phyloP scores from a whole-genome alignment of 2,329 filamentous ascomycete species.

The Neophaeococcomyces mojaviensis region DNA sequence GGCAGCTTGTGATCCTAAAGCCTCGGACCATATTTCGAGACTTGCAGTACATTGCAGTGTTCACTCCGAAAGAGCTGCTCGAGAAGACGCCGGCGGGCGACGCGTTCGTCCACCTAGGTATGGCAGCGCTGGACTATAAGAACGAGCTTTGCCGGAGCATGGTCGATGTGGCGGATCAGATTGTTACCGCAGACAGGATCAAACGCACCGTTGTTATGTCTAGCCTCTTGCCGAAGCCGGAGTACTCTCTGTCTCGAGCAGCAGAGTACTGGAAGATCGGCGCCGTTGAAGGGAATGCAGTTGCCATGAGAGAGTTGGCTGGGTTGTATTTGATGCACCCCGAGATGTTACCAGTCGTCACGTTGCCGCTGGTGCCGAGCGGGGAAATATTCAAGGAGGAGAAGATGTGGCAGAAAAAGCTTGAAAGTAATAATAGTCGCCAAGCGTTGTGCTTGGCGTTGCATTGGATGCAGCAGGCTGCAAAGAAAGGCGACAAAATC shows the following conservation, averaged over 20 bases:
- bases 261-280: constrained; percentile 87
- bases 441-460: constrained; percentile 87
- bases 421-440: constrained; percentile 49
- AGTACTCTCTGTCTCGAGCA: constrained; percentile 69
- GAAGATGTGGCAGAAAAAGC: constrained; percentile 54
- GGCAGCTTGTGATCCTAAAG: constrained; percentile 62
- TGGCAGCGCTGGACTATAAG: constrained; percentile 82
- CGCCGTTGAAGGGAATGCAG: constrained; percentile 81
- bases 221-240: constrained; percentile 32
- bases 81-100: constrained; percentile 57
- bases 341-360: constrained; percentile 70
- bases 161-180: constrained; percentile 63
- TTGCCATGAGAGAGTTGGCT: constrained; percentile 85
- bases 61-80: constrained; percentile 50
- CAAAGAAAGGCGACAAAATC: constrained; percentile 75
- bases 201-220: constrained; percentile 24
- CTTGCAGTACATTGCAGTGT: constrained; percentile 62
- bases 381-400: constrained; percentile 85
- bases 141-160: constrained; percentile 79
- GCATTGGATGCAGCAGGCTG: constrained; percentile 94
- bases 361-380: constrained; percentile 74
- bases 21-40: constrained; percentile 76
- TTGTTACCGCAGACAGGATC: constrained; percentile 51
- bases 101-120: constrained; percentile 82
- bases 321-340: constrained; percentile 90